Percentiles rank a stretch among this genome's conserved stretches.
These are phyloP conservation scores for Thuja plicata DNA, from an alignment of 83 land plant genomes.

Conservation along the genomic window DNA sequence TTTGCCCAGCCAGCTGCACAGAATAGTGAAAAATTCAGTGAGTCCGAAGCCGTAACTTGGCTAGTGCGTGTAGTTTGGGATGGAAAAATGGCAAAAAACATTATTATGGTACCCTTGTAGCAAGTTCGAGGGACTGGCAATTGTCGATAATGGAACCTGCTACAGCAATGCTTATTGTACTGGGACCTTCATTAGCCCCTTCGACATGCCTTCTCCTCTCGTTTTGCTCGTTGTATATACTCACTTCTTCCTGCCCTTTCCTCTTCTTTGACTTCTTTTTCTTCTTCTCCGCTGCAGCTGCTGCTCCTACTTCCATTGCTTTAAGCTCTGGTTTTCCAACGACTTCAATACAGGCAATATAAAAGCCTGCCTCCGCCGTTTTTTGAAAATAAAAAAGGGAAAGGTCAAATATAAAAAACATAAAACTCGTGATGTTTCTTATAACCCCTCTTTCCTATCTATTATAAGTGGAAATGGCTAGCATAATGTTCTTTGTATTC, in stretches of 20 bases:
- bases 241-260: slow-evolving; percentile 9
- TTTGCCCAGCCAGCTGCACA: slow-evolving; percentile 90
- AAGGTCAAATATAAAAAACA: no score
- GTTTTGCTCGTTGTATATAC: background rate
- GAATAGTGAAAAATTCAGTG: background rate
- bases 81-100: background rate
- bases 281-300: background rate
- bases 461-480: no score
- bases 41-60: background rate
- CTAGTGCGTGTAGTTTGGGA: background rate
- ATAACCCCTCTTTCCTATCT: no score
- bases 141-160: slow-evolving; percentile 95
- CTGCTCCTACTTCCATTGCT: no score
- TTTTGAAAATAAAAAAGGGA: no score
- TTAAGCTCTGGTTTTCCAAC: no score
- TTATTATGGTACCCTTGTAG: slow-evolving; percentile 61
- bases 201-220: slow-evolving; percentile 19
- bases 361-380: no score
- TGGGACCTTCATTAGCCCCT: background rate
- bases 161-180: slow-evolving; percentile 84
- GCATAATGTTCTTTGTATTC: no score
- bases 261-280: slow-evolving; percentile 15
- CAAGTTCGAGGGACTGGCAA: slow-evolving; percentile 89
- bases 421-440: no score
- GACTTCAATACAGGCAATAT: no score